Evolutionary conservation across 2,329 filamentous ascomycete species (phyloP), one percentile per base, ranked within the genome.

Genomic region (Aureobasidium vineae): DNA sequence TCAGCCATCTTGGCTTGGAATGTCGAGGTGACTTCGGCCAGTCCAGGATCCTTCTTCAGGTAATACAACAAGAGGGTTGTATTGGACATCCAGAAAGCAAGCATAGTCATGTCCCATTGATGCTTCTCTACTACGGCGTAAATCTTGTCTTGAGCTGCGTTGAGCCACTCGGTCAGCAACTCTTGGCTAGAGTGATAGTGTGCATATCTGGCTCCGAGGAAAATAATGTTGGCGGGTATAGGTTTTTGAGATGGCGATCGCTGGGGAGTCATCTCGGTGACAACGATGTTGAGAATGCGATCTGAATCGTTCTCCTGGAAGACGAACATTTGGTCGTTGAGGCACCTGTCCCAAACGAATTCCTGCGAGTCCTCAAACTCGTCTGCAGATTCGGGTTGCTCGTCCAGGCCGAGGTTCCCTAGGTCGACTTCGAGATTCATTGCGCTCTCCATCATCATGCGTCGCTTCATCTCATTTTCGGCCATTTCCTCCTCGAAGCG

Each of bases 401-500:
- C 95, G 75, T 99, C 95, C 73, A 99, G 88, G 36, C 95, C 95
- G 66, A 99, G 86, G 72, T 97, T 99, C 15, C 94, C 95, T 65
- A 99, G 79, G 73, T 99, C 95, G 49, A 99, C 95, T 77, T 99
- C 95, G 41, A 99, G 82, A 76, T 99, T 97, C 70, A 96, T 89
- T 6, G 95, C 94, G 74, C 95, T 99, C 76, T 99, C 95, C 86
- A 96, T 95, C 94, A 98, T 97, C 92, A 99, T 97, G 38, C 95
- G 87, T 70, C 94, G 86, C 75, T 94, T 91, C 85, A 97, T 87
- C 77, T 98, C 95, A 72, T 91, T 97, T 77, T 99, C 95, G 3
- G 93, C 93, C 85, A 98, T 89, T 76, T 99, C 95, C 75, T 98
- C 94, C 77, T 99, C 95, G 70, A 99, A 98, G 23, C 89, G 87